Conservation (phyloP, 169 alveolate species). For the Eimeria zaria region DNA sequence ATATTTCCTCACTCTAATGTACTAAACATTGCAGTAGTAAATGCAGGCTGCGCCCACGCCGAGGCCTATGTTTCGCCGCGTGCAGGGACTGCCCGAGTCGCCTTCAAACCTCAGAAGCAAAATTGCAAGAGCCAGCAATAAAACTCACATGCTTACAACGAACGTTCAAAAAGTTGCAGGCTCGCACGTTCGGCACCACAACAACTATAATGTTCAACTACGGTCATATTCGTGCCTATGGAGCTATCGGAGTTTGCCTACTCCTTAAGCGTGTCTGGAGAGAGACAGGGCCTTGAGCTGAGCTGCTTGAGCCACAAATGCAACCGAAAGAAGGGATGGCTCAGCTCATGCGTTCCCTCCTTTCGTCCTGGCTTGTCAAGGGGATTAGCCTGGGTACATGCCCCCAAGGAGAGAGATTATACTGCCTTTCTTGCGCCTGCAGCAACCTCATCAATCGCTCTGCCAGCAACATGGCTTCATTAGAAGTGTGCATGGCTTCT, state of each 20-base stretch:
- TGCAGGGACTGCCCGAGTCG: too few species aligned
- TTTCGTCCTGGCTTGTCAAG: neutral
- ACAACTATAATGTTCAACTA: neutral
- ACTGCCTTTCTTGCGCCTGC: neutral
- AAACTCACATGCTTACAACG: too few species aligned
- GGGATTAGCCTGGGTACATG: neutral
- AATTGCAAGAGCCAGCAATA: too few species aligned
- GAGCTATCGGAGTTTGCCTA: neutral
- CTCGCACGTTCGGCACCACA: neutral
- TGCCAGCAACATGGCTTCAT: too few species aligned
- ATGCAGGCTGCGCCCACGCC: too few species aligned
- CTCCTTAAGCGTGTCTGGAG: too few species aligned
- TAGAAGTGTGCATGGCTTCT: neutral
- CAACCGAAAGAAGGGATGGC: neutral
- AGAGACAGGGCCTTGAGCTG: too few species aligned
- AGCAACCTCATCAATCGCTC: neutral
- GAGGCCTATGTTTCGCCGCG: too few species aligned
- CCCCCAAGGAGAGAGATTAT: neutral
- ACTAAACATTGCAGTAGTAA: too few species aligned
- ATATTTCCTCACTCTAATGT: too few species aligned
- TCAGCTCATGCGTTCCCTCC: neutral
- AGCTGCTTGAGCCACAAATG: neutral
- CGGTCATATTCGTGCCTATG: neutral
- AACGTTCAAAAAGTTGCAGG: neutral
- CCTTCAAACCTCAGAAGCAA: too few species aligned